Percentiles rank a stretch among this genome's conserved stretches.
phyloP scores from a whole-genome alignment of 2,329 filamentous ascomycete species.

The Aspergillus sp. region DNA sequence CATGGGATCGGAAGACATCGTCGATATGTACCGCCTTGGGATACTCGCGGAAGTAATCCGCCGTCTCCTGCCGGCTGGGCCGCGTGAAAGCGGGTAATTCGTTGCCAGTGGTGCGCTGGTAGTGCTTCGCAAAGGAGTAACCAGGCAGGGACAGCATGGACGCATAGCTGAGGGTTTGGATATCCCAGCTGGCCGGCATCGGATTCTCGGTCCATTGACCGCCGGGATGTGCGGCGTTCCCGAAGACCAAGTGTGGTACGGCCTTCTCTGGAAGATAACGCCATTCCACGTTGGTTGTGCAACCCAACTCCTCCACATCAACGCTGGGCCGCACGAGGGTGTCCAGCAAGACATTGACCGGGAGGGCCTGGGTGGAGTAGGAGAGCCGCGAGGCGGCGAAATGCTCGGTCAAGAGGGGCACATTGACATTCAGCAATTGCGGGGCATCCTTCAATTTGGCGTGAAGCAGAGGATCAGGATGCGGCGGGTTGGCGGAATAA shows the following conservation, averaged over 20 bases:
- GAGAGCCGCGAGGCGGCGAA: slow-evolving; percentile 57
- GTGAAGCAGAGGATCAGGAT: slow-evolving; percentile 58
- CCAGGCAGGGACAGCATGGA: slow-evolving; percentile 61
- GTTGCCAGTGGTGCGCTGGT: slow-evolving; percentile 41
- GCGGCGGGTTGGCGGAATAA: slow-evolving; percentile 51
- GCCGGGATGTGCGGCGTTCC: slow-evolving; percentile 50
- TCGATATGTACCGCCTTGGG: slow-evolving; percentile 53
- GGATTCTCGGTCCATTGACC: slow-evolving; percentile 61
- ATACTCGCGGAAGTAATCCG: slow-evolving; percentile 56
- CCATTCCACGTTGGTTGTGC: slow-evolving; percentile 56
- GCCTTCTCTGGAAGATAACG: slow-evolving; percentile 49
- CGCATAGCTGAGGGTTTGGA: slow-evolving; percentile 61
- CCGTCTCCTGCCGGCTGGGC: slow-evolving; percentile 55
- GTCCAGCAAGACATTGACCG: slow-evolving; percentile 60
- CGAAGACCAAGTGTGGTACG: slow-evolving; percentile 55
- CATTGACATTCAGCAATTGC: slow-evolving; percentile 49
- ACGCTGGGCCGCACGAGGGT: slow-evolving; percentile 59
- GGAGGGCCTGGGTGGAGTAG: slow-evolving; percentile 61
- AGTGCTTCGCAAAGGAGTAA: slow-evolving; percentile 57
- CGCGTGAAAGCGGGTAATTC: slow-evolving; percentile 53
- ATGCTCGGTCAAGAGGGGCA: slow-evolving; percentile 54
- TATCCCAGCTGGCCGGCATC: slow-evolving; percentile 53
- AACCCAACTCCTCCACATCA: slow-evolving; percentile 54
- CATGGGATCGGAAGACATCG: slow-evolving; percentile 45
- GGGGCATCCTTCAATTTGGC: slow-evolving; percentile 51